Conservation (phyloP, 1,284 basidiomycete genomes). For the Kalmanozyma brasiliensis region DNA sequence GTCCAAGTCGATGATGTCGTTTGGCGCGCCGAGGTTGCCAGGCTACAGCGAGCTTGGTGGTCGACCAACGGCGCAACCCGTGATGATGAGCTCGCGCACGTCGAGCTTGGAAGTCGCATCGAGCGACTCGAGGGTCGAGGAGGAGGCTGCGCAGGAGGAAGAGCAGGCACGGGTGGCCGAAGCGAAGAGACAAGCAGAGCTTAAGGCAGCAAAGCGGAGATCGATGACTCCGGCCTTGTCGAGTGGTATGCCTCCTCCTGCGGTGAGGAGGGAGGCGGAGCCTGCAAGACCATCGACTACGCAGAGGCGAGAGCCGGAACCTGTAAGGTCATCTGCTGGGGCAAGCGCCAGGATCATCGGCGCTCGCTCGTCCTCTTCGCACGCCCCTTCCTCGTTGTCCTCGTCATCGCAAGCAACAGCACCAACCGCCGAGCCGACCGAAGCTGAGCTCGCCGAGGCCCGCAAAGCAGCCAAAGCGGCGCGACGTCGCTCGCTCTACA, state of each 20-base stretch:
- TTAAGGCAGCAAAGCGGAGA: slow-evolving; percentile 39
- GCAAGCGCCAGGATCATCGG: not conserved
- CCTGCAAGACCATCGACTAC: slow-evolving; percentile 5
- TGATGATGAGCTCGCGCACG: slow-evolving; percentile 5
- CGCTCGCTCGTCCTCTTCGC: not conserved
- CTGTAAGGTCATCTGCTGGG: slow-evolving; percentile 1
- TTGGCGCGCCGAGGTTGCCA: slow-evolving; percentile 35
- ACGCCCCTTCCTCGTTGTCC: not conserved
- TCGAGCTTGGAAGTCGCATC: slow-evolving; percentile 19
- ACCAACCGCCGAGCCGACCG: slow-evolving; percentile 1
- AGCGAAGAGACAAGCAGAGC: slow-evolving; percentile 31
- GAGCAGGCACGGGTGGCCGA: slow-evolving; percentile 29
- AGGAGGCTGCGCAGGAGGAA: slow-evolving; percentile 29
- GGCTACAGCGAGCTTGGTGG: slow-evolving; percentile 13
- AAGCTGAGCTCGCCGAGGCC: slow-evolving; percentile 25
- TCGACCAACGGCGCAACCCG: slow-evolving; percentile 1
- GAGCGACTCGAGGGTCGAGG: slow-evolving; percentile 11
- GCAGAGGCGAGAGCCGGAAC: slow-evolving; percentile 1
- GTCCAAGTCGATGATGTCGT: slow-evolving; percentile 35
- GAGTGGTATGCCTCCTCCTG: slow-evolving; percentile 40
- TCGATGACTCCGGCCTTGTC: slow-evolving; percentile 43
- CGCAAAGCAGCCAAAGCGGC: slow-evolving; percentile 43
- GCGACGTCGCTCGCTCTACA: slow-evolving; percentile 48
- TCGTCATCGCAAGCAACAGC: not conserved
- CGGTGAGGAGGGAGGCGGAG: slow-evolving; percentile 12